These are phyloP conservation scores for Magnusiomyces tetraspermus DNA, from an alignment of 1,139 yeast species.

Conservation along the genomic window DNA sequence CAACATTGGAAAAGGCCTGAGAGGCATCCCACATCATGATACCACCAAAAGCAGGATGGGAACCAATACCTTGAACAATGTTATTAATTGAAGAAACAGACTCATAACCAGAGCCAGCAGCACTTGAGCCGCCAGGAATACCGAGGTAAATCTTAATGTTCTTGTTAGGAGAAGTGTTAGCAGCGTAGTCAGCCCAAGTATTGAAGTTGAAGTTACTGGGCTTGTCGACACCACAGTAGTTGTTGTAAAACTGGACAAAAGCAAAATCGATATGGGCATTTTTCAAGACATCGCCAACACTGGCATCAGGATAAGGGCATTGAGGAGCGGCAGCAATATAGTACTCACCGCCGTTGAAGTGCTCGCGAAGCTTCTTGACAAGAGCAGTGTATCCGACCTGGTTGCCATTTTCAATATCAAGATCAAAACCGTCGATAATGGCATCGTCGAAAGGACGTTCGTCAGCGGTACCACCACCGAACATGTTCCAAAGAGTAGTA, in stretches of 20 bases:
- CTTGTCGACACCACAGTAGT: slow-evolving; percentile 47
- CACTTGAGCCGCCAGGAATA: slow-evolving; percentile 56
- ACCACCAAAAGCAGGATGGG: slow-evolving; percentile 59
- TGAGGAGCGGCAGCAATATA: slow-evolving; percentile 91
- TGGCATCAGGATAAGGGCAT: slow-evolving; percentile 84
- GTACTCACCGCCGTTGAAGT: slow-evolving; percentile 43
- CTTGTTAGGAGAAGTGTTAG: slow-evolving; percentile 50
- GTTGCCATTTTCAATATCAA: slow-evolving; percentile 53
- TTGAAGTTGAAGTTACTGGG: slow-evolving; percentile 46
- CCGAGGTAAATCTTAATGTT: slow-evolving; percentile 56
- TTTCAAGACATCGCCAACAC: slow-evolving; percentile 56
- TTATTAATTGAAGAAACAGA: slow-evolving; percentile 19
- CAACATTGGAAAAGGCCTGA: slow-evolving; percentile 51
- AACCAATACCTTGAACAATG: slow-evolving; percentile 17
- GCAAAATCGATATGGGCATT: slow-evolving; percentile 68
- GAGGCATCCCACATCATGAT: slow-evolving; percentile 90
- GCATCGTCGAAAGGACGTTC: slow-evolving; percentile 67
- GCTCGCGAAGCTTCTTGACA: slow-evolving; percentile 42
- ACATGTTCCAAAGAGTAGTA: slow-evolving; percentile 64
- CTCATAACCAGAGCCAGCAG: slow-evolving; percentile 59
- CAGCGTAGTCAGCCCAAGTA: slow-evolving; percentile 68
- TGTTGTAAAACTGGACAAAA: slow-evolving; percentile 87
- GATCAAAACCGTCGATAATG: slow-evolving; percentile 59
- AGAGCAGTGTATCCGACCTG: slow-evolving; percentile 47
- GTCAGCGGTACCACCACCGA: slow-evolving; percentile 59